Percentiles rank a stretch among this genome's conserved stretches.
Evolutionary conservation across 805 yeast species (phyloP).

Genomic region (Candida silvicultrix): DNA sequence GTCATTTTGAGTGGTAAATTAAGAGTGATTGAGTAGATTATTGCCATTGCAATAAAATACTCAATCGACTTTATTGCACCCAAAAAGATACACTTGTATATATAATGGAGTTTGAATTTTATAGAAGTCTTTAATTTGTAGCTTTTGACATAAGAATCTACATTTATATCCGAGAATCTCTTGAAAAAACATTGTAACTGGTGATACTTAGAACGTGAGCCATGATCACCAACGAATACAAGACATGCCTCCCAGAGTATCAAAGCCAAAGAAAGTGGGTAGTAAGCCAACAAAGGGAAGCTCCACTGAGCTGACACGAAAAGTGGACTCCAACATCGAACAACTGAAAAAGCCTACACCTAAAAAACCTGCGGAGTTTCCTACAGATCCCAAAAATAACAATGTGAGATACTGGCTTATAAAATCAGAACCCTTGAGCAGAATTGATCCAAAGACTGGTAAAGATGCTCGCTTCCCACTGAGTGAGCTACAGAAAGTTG

Average conservation of each 20-base stretch:
- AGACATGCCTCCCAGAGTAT: background rate
- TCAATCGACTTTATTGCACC: no score
- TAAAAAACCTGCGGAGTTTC: conserved; percentile 27
- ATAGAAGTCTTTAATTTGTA: no score
- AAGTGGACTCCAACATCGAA: background rate
- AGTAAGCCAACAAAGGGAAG: background rate
- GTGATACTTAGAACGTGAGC: no score
- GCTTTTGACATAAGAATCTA: no score
- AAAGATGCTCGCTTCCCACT: conserved; percentile 44
- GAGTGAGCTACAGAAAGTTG: conserved; percentile 32
- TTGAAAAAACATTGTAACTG: no score
- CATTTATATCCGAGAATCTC: no score
- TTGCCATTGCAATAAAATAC: no score
- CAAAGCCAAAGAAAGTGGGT: background rate
- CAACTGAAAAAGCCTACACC: conserved; percentile 21
- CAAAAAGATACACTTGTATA: no score
- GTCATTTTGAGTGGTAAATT: background rate
- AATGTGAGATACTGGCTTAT: conserved; percentile 43
- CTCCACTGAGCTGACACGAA: no score
- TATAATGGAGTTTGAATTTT: no score
- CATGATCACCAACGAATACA: no score
- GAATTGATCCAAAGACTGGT: conserved; percentile 41
- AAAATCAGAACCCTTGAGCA: conserved; percentile 47
- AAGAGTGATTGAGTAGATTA: no score
- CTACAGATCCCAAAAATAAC: conserved; percentile 18